phyloP scores from a whole-genome alignment of 169 alveolate genomes.

The Amoebophrya sp. region DNA sequence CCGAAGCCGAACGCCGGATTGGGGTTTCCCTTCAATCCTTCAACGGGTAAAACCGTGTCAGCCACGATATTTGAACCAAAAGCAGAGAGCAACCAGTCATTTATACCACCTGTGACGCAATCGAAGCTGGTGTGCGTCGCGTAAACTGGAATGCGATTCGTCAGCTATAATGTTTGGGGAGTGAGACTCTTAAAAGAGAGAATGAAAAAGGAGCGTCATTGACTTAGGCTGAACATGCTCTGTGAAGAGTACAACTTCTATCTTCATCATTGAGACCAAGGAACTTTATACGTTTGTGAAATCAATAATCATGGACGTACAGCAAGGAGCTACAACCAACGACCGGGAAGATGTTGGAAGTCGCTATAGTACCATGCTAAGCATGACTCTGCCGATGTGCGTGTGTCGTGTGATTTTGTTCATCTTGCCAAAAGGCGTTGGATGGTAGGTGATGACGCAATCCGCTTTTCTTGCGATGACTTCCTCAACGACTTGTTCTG shows the following conservation, averaged over 20 bases:
- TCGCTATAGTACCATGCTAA: background rate
- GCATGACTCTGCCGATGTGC: background rate
- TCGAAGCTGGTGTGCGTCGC: constrained; percentile 17
- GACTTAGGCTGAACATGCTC: too few relatives aligned
- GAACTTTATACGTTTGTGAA: too few relatives aligned
- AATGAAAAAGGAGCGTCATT: too few relatives aligned
- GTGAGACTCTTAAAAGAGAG: too few relatives aligned
- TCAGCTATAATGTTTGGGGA: background rate
- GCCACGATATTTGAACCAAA: background rate
- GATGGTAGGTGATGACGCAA: background rate
- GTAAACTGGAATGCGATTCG: background rate
- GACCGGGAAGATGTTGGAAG: too few relatives aligned
- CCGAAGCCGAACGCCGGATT: background rate
- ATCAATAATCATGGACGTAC: too few relatives aligned
- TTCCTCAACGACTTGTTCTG: background rate
- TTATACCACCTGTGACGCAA: background rate
- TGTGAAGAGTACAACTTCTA: too few relatives aligned
- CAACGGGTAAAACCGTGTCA: too few relatives aligned
- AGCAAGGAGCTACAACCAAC: too few relatives aligned
- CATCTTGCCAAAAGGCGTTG: background rate
- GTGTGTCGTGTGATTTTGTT: background rate
- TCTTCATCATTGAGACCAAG: too few relatives aligned
- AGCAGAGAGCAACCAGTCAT: background rate
- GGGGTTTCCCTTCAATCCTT: background rate
- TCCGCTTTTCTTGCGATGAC: background rate